A percentile compares a stretch with the other conserved stretches of the same genome.
Evolutionary conservation across 805 yeast genomes (phyloP).

Genomic region (Ascoidea rubescens): DNA sequence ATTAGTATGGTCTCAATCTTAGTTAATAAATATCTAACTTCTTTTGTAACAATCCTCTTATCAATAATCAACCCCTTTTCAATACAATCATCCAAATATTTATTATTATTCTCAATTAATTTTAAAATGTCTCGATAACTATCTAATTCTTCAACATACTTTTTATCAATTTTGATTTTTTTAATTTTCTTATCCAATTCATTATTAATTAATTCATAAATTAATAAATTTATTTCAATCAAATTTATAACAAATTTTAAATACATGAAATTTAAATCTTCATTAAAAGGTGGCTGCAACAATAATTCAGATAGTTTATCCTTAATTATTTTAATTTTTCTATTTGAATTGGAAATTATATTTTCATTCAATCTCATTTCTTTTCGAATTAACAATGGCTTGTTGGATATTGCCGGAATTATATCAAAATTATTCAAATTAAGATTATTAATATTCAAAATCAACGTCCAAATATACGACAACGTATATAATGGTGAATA

Average conservation of each 20-base stretch:
- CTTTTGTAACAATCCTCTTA: neutral
- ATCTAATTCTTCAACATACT: neutral
- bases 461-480: neutral
- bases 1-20: slow-evolving; percentile 8
- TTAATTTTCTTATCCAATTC: neutral
- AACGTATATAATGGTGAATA: neutral
- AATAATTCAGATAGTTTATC: neutral
- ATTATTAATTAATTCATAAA: neutral
- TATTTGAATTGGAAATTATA: neutral
- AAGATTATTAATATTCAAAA: too few species aligned
- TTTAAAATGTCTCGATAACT: too few species aligned
- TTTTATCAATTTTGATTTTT: too few species aligned
- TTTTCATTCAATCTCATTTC: neutral
- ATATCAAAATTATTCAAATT: neutral
- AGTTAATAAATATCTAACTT: neutral
- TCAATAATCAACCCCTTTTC: neutral
- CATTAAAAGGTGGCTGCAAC: neutral
- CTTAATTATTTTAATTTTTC: too few species aligned
- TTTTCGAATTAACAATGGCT: neutral
- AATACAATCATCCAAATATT: neutral
- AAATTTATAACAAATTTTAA: too few species aligned
- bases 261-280: neutral
- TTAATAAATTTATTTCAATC: neutral
- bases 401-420: too few species aligned
- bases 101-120: too few species aligned